Conservation (phyloP, 768 basidiomycete genomes). For the Pleurotus ostreatus region DNA sequence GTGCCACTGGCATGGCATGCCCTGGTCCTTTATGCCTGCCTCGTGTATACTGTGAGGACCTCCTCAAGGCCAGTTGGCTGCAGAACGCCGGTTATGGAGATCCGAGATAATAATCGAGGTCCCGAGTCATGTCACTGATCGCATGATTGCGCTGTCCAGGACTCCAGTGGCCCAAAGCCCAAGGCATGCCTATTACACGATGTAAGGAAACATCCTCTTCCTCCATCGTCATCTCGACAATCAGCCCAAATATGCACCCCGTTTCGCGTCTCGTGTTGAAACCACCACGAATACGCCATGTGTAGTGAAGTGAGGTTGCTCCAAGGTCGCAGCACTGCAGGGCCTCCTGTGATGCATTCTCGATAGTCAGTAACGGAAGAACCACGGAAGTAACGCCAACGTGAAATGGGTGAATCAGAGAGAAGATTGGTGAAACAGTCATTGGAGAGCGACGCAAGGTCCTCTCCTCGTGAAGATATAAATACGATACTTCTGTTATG, state of each 20-base stretch:
- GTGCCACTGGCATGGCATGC: not conserved
- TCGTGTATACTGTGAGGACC: slow-evolving; percentile 7
- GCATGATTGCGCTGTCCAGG: not conserved
- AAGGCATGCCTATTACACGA: not conserved
- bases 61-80: slow-evolving; percentile 5
- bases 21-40: not conserved
- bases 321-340: too few relatives aligned
- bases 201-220: not conserved
- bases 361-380: too few relatives aligned
- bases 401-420: not conserved
- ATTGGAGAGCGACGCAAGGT: not conserved
- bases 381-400: too few relatives aligned
- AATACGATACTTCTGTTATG: slow-evolving; percentile 3
- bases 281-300: slow-evolving; percentile 1
- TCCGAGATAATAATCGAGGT: slow-evolving; percentile 7
- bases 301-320: not conserved
- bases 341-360: too few relatives aligned
- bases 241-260: not conserved
- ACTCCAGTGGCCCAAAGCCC: not conserved
- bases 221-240: too few relatives aligned
- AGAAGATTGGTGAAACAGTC: slow-evolving; percentile 4
- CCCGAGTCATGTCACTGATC: slow-evolving; percentile 9
- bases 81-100: slow-evolving; percentile 6
- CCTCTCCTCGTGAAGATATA: slow-evolving; percentile 1
- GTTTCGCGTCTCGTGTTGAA: not conserved